These are phyloP conservation scores for Groenewaldozyma sp. DNA, from an alignment of 1,139 yeast genomes.

Conservation along the genomic window DNA sequence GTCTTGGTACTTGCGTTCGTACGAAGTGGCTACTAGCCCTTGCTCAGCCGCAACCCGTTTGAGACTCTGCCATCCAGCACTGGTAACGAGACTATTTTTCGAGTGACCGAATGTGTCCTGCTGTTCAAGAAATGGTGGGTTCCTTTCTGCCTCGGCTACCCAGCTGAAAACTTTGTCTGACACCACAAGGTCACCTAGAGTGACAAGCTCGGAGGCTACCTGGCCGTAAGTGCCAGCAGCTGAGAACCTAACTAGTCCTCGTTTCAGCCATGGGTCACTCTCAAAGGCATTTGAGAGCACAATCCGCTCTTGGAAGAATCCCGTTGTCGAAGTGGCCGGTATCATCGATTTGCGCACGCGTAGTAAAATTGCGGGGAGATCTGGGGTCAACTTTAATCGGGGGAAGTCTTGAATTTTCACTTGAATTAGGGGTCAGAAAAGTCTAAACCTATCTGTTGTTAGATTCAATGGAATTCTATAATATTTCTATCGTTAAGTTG, in stretches of 20 bases:
- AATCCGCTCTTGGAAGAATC: conserved; percentile 23
- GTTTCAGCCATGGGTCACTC: background rate
- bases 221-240: background rate
- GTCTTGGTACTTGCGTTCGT: conserved; percentile 20
- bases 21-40: conserved; percentile 19
- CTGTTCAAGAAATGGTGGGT: conserved; percentile 22
- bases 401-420: too few relatives aligned
- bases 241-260: background rate
- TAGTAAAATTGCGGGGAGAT: too few relatives aligned
- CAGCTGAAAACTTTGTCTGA: conserved; percentile 20
- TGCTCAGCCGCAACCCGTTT: conserved; percentile 17
- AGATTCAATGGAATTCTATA: too few relatives aligned
- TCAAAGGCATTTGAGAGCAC: conserved; percentile 14
- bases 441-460: too few relatives aligned
- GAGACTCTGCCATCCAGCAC: conserved; percentile 26
- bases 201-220: background rate
- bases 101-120: conserved; percentile 26
- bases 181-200: conserved; percentile 14
- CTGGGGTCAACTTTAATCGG: too few relatives aligned
- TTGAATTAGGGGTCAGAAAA: too few relatives aligned
- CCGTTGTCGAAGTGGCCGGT: conserved; percentile 22
- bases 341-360: too few relatives aligned
- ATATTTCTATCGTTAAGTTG: too few relatives aligned
- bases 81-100: conserved; percentile 21
- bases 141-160: conserved; percentile 26